Evolutionary conservation across 306 rosid genomes (phyloP), one percentile per base, ranked within the genome.

Genomic region (Prunus mongolica): DNA sequence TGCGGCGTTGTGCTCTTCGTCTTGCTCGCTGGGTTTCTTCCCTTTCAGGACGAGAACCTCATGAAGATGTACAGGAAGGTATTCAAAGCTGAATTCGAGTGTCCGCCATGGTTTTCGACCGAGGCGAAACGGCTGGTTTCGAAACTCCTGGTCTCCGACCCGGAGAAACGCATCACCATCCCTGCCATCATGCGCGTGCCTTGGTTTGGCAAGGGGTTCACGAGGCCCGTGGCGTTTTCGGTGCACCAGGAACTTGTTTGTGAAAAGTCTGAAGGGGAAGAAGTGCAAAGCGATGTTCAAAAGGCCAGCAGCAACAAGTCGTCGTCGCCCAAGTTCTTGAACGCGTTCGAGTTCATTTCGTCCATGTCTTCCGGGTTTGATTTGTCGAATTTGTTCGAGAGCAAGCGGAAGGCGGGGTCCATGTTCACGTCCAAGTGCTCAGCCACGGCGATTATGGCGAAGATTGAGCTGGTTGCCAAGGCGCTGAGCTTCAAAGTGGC

Each of bases 321-420:
- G 2, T 79, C 85, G 24, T 79, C 93, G 44, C 93, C 97, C 0
- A 88, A 83, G 32, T 92, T 86, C 73, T 90, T 87, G 84, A 92
- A 92, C 75, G 97, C 97, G 4, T 92, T 90, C 51, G 89, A 92
- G 74, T 82, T 92, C 8, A 88, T 92, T 5, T 84, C 97, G 2
- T 82, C 96, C 1, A 92, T 92, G 97, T 88, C 96, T 0, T 86
- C 93, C 2, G 97, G 96, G 12, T 90, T 92, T 52, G 93, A 92
- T 54, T 80, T 92, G 30, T 90, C 97, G 15, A 90, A 85, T 15
- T 80, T 92, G 82, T 90, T 92, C 73, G 92, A 90, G 86, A 76
- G 68, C 16, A 78, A 87, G 79, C 71, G 77, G 78, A 88, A 75
- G 79, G 70, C 77, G 2, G 92, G 83, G 28, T 76, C 92, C 22